Evolutionary conservation across 805 yeast species (phyloP), one percentile per base, ranked within the genome.

Genomic region (Jamesozyma jinghongensis): DNA sequence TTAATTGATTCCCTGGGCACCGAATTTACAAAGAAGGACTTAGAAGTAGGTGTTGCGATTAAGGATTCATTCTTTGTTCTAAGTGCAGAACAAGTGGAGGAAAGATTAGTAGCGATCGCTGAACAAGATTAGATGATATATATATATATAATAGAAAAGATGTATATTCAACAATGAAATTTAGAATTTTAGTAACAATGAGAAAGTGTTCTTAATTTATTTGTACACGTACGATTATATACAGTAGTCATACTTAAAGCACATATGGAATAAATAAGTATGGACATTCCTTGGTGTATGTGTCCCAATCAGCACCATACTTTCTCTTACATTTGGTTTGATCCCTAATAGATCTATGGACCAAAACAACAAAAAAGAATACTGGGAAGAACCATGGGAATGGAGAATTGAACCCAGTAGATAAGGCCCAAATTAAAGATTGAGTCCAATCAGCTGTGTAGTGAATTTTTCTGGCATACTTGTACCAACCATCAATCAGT

Each of bases 351-450:
- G 95, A 86, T 66, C 98, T 81, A 66, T 92, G 98, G 35, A 80
- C 63, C 60, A 92, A 75, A 47, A 87, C 96, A 52, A 81, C 66
- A 47, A 87, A 75, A 78, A 86, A 92, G 69, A 92, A 92, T 18
- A 70, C 68, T 3, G 98, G 97, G 78, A 82, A 90, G 66, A 92
- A 92, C 90, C 95, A 92, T 34, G 97, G 95, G 70, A 90, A 77
- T 37, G 88, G 84, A 3, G 95, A 84, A 26, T 70, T 71, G 62
- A 81, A 79, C 1, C 98, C 98, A 63, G 96, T 86, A 46, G 79
- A 74, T 46, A 92, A 71, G 4, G 90, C 95, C 98, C 98, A 92
- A 35, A 92, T 73, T 52, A 85, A 68, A 37, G 94, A 75, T 69
- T 87, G 96, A 37, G 74, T 68, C 73, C 79, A 86, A 63, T 92